Base-by-base conservation (phyloP, 2,329 filamentous ascomycete genomes). In the Trichophyton mentagrophytes region DNA sequence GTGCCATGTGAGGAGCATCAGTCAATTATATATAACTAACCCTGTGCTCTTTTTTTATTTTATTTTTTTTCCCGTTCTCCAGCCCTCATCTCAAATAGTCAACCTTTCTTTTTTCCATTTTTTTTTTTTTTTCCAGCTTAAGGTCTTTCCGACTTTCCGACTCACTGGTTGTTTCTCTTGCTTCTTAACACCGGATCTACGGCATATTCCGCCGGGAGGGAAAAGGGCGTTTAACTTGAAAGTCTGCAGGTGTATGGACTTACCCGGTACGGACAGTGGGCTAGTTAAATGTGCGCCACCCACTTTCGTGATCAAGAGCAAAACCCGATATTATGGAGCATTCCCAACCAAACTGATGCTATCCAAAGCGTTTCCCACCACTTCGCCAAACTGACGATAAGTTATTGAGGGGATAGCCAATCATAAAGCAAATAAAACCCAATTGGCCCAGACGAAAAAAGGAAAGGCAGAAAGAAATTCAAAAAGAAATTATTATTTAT, bases 401-500 rank as follows among this genome's bases (percentile, higher is more conserved):
- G 20, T 42, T 38, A 57, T 38, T 38, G 55, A 57, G 15, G 20
- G n/a, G 6, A n/a, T 11, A 30, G 4, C 55, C 55, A 38, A 57
- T 40, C 55, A 42, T 57, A 13, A 11, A n/a, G n/a, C 8, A 6
- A n/a, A 20, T 40, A 57, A 57, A 57, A 57, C 13, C 30, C 38
- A 42, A 57, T 57, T 57, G 55, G 55, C 30, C 33, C 33, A 40
- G 30, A 20, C 15, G 11, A 9, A 20, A 57, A 57, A 38, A 17
- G 30, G 40, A 57, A 57, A 13, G 20, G 3, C 13, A 30, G 49
- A 53, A 11, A 25, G 17, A 53, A 5, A 3, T 6, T n/a, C 13
- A 53, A 53, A 53, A 53, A 53, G 49, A 15, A 53, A 53, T 30
- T 53, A 53, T n/a, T 53, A 53, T 53, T 53, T 53, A 53, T 53